Evolutionary conservation across 768 basidiomycete species (phyloP).

Genomic region (Kwoniella newhampshirensis): DNA sequence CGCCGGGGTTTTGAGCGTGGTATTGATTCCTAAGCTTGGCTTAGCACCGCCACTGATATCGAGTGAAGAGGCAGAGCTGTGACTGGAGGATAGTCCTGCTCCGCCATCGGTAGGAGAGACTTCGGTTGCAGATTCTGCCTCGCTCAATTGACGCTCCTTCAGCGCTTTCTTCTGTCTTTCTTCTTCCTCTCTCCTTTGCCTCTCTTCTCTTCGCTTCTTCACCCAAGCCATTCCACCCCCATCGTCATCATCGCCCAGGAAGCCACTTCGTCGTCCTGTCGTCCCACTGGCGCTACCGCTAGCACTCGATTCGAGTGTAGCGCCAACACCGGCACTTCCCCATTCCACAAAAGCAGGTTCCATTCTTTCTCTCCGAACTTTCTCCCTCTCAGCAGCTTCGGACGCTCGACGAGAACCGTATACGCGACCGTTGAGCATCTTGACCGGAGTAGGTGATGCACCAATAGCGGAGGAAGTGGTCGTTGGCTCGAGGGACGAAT

Average conservation of each 20-base stretch:
- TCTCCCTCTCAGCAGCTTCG: constrained; percentile 38
- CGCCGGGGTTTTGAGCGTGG: constrained; percentile 28
- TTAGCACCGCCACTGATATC: background rate
- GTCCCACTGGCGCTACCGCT: constrained; percentile 39
- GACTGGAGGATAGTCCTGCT: constrained; percentile 12
- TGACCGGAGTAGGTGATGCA: constrained; percentile 37
- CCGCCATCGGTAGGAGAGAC: constrained; percentile 1
- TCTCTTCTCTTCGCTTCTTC: constrained; percentile 62
- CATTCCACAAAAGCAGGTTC: constrained; percentile 89
- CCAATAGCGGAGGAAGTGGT: constrained; percentile 10
- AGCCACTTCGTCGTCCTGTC: constrained; percentile 13
- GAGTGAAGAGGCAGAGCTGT: constrained; percentile 13
- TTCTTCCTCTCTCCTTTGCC: constrained; percentile 59
- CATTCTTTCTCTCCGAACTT: constrained; percentile 24
- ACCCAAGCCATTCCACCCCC: constrained; percentile 88
- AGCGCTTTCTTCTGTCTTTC: constrained; percentile 17
- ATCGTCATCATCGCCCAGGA: constrained; percentile 66
- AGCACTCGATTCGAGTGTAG: constrained; percentile 57
- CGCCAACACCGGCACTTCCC: constrained; percentile 60
- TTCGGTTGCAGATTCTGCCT: constrained; percentile 38
- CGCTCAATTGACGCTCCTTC: constrained; percentile 56
- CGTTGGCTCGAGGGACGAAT: constrained; percentile 44
- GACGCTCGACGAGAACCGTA: constrained; percentile 60
- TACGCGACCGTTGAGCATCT: constrained; percentile 80
- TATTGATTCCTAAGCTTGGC: constrained; percentile 1